phyloP scores from a whole-genome alignment of 495 filamentous ascomycete genomes.

The Aspergillus panamensis region DNA sequence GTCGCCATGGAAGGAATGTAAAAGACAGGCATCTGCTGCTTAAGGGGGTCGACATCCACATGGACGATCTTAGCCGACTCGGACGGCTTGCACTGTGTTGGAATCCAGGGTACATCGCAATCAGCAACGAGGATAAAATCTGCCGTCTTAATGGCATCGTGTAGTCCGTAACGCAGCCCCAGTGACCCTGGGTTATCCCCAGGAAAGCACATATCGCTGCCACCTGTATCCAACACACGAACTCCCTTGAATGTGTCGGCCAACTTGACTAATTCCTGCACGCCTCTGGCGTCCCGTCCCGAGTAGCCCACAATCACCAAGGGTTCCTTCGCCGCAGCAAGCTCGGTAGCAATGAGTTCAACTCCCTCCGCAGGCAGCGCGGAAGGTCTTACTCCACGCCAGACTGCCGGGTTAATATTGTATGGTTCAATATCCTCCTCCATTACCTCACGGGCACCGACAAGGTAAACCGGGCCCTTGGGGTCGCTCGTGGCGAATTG shows the following conservation, averaged over 20 bases:
- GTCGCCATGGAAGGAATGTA: slow-evolving; percentile 71
- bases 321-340: slow-evolving; percentile 71
- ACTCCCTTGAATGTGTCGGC: slow-evolving; percentile 76
- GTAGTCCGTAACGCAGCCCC: slow-evolving; percentile 72
- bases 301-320: slow-evolving; percentile 80
- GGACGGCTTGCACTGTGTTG: slow-evolving; percentile 55
- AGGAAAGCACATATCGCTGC: slow-evolving; percentile 95
- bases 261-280: slow-evolving; percentile 69
- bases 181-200: slow-evolving; percentile 71
- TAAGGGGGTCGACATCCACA: slow-evolving; percentile 82
- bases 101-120: slow-evolving; percentile 78
- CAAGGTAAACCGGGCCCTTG: slow-evolving; percentile 81
- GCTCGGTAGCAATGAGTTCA: slow-evolving; percentile 62
- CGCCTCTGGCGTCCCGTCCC: slow-evolving; percentile 69
- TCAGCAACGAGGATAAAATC: slow-evolving; percentile 85
- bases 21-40: slow-evolving; percentile 81
- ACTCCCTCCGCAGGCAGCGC: slow-evolving; percentile 66
- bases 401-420: slow-evolving; percentile 64
- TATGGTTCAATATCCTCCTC: slow-evolving; percentile 89
- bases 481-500: slow-evolving; percentile 82
- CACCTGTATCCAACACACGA: slow-evolving; percentile 82
- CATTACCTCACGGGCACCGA: slow-evolving; percentile 84
- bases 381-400: slow-evolving; percentile 73
- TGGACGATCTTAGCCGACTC: slow-evolving; percentile 67
- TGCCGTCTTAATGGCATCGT: slow-evolving; percentile 68